Percentiles rank a stretch among this genome's conserved stretches.
phyloP scores from a whole-genome alignment of 768 basidiomycete genomes.

The Serendipita indica region DNA sequence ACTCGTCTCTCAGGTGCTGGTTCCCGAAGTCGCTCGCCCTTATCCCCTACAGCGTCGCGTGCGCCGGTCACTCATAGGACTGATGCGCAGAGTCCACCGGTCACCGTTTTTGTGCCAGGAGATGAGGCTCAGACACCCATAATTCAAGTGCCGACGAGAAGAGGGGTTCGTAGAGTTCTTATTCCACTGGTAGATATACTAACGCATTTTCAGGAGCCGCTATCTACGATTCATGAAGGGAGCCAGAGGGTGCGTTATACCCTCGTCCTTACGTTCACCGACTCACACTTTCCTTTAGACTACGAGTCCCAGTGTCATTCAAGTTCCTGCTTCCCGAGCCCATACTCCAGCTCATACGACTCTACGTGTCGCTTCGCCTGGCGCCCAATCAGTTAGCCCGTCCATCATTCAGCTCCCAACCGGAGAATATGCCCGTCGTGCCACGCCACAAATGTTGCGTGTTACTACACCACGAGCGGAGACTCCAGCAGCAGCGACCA shows the following conservation, averaged over 20 bases:
- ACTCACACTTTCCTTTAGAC: neutral
- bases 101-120: conserved; percentile 12
- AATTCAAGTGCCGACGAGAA: neutral
- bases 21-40: conserved; percentile 4
- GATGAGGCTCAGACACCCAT: conserved; percentile 10
- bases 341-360: neutral
- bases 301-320: neutral
- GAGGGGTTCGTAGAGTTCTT: neutral
- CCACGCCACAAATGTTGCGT: neutral
- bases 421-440: neutral
- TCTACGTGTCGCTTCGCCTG: neutral
- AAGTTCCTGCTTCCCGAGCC: neutral
- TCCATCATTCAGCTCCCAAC: neutral
- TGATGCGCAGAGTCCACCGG: conserved; percentile 13
- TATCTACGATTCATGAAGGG: conserved; percentile 7
- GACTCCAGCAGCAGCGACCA: neutral
- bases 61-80: neutral
- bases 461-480: neutral
- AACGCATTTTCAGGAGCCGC: neutral
- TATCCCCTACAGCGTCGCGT: neutral
- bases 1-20: conserved; percentile 12
- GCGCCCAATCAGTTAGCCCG: neutral
- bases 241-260: neutral
- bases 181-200: neutral
- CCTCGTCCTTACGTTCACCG: neutral